These are phyloP conservation scores for Endocarpon pusillum DNA, from an alignment of 495 filamentous ascomycete genomes.

Conservation along the genomic window DNA sequence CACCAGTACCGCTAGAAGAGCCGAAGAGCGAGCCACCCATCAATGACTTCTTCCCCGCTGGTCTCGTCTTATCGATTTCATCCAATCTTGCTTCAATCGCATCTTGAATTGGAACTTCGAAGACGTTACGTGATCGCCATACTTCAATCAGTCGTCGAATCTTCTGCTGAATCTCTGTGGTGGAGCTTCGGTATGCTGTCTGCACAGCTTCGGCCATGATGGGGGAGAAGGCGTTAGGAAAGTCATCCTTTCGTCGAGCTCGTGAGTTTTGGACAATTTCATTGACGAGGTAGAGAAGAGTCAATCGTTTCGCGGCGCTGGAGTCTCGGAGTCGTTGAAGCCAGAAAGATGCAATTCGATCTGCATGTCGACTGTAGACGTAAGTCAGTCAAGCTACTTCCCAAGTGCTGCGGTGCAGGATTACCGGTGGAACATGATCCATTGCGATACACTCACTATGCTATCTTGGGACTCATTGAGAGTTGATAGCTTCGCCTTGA, in stretches of 20 bases:
- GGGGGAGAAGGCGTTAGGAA: slow-evolving; percentile 75
- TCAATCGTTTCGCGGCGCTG: slow-evolving; percentile 64
- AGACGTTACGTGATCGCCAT: slow-evolving; percentile 78
- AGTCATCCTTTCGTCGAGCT: slow-evolving; percentile 77
- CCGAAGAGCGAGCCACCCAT: slow-evolving; percentile 61
- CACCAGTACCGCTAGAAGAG: slow-evolving; percentile 25
- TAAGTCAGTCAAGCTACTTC: slow-evolving; percentile 3
- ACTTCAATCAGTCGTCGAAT: slow-evolving; percentile 81
- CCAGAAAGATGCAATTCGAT: slow-evolving; percentile 79
- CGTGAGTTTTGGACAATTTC: slow-evolving; percentile 94
- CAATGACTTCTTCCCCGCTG: slow-evolving; percentile 41
- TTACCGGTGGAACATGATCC: slow-evolving; percentile 98
- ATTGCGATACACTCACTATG: slow-evolving; percentile 89
- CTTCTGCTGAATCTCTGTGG: slow-evolving; percentile 71
- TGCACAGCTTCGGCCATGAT: slow-evolving; percentile 75
- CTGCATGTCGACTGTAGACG: slow-evolving; percentile 59
- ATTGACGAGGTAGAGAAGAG: slow-evolving; percentile 89
- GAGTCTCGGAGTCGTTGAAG: slow-evolving; percentile 75
- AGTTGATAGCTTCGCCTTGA: slow-evolving; percentile 81
- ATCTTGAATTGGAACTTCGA: slow-evolving; percentile 58
- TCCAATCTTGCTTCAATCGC: slow-evolving; percentile 62
- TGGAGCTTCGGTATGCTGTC: slow-evolving; percentile 70
- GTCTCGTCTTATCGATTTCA: slow-evolving; percentile 65
- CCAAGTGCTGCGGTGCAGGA: slow-evolving; percentile 8
- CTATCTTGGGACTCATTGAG: slow-evolving; percentile 93